These are phyloP conservation scores for Hyphochytrium catenoides DNA, from an alignment of 352 stramenopile genomes.

Conservation along the genomic window DNA sequence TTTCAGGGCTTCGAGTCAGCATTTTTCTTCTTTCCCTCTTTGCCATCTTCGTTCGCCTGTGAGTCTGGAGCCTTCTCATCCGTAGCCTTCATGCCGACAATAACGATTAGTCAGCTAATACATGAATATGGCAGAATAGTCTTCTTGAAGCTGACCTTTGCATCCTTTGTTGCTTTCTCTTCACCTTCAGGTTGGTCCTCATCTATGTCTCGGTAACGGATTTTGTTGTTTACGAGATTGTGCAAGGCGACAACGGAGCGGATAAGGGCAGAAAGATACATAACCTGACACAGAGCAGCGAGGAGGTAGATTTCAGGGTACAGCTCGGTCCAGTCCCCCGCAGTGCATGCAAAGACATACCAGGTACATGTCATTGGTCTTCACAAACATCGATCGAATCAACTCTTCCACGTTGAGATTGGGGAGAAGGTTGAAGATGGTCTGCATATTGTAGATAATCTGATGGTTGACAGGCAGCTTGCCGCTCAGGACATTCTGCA, in stretches of 20 bases:
- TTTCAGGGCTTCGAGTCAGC: too few species aligned
- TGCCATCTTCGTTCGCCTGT: too few species aligned
- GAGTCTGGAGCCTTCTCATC: too few species aligned
- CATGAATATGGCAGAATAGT: too few species aligned
- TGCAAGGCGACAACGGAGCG: conserved; percentile 93
- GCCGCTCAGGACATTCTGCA: conserved; percentile 69
- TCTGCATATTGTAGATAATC: conserved; percentile 99
- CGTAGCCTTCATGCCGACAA: too few species aligned
- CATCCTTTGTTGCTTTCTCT: conserved; percentile 9
- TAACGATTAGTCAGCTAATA: too few species aligned
- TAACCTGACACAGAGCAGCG: conserved; percentile 29
- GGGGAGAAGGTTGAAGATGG: conserved; percentile 96
- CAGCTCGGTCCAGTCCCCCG: background rate
- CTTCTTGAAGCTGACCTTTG: too few species aligned
- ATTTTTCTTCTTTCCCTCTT: too few species aligned
- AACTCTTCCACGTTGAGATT: conserved; percentile 95
- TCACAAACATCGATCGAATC: conserved; percentile 89
- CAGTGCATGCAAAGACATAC: conserved; percentile 53
- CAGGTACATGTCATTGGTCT: conserved; percentile 99
- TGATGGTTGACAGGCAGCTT: conserved; percentile 45
- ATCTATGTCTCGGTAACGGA: too few species aligned
- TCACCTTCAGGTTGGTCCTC: conserved; percentile 21
- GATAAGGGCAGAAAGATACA: conserved; percentile 93
- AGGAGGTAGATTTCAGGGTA: background rate
- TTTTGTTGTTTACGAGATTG: conserved; percentile 98